Percentiles rank a stretch among this genome's conserved stretches.
Conservation (phyloP, 2,329 filamentous ascomycete genomes). For the Alternaria burnsii region DNA sequence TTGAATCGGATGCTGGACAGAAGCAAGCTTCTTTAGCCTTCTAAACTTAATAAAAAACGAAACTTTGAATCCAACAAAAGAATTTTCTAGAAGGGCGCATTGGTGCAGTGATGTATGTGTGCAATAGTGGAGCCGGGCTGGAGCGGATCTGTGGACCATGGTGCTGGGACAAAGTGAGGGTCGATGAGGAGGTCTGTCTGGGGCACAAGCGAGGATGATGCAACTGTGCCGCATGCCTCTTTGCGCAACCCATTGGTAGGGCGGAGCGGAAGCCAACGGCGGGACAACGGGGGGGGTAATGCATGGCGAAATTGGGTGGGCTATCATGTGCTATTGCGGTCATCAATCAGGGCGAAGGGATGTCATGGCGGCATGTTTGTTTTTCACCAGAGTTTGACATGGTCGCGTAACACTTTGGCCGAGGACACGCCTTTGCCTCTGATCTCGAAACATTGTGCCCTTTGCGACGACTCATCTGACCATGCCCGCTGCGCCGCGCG, state of each 20-base stretch:
- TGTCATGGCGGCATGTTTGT: conserved; percentile 6
- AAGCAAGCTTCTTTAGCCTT: conserved; percentile 54
- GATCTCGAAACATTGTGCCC: conserved; percentile 12
- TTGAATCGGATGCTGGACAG: conserved; percentile 63
- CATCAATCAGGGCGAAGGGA: not conserved
- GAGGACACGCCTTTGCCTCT: conserved; percentile 10
- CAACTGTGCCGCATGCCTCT: conserved; percentile 16
- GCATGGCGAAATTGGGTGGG: conserved; percentile 3
- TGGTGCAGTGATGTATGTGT: not conserved
- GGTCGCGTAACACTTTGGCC: conserved; percentile 6
- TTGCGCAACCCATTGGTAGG: conserved; percentile 10
- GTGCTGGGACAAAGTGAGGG: conserved; percentile 8
- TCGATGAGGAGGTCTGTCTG: conserved; percentile 5
- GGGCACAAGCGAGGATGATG: conserved; percentile 13
- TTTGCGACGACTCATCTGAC: conserved; percentile 12
- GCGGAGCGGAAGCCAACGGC: conserved; percentile 15
- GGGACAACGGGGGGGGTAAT: conserved; percentile 6
- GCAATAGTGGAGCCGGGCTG: not conserved
- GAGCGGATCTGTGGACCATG: conserved; percentile 8
- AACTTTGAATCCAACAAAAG: conserved; percentile 20
- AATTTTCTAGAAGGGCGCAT: not conserved
- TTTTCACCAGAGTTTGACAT: conserved; percentile 10
- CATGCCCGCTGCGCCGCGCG: conserved; percentile 27
- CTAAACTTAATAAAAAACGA: conserved; percentile 52
- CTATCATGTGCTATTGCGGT: not conserved